A percentile compares a stretch with the other conserved stretches of the same genome.
Conservation (phyloP, 768 basidiomycete species). For the Roridomyces roridus region DNA sequence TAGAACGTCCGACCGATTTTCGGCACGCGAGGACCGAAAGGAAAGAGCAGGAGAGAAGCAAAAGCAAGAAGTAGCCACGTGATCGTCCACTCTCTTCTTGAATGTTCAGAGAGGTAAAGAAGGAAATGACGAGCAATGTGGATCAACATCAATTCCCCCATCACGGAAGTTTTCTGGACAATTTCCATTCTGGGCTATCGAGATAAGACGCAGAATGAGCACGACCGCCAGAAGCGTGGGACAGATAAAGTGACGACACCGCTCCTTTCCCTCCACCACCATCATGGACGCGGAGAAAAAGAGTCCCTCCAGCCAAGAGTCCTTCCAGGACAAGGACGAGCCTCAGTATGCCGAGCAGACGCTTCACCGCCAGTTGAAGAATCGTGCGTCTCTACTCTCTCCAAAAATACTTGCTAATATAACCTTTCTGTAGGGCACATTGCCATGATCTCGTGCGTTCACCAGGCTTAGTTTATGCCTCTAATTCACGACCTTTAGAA, state of each 20-base stretch:
- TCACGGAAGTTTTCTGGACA: no score
- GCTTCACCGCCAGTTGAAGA: constrained; percentile 22
- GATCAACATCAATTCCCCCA: no score
- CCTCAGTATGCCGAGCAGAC: constrained; percentile 23
- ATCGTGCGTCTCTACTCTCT: constrained; percentile 9
- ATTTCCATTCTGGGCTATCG: no score
- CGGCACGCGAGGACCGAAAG: no score
- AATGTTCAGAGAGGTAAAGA: no score
- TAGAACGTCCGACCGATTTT: no score
- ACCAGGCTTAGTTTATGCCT: neutral
- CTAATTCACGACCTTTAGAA: constrained; percentile 40
- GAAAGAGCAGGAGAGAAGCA: no score
- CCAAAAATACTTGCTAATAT: neutral
- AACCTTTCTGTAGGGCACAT: constrained; percentile 14
- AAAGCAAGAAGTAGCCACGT: no score
- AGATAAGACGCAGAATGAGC: no score
- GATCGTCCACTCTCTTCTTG: no score
- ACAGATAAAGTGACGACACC: neutral
- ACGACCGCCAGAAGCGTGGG: neutral
- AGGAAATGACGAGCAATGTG: no score
- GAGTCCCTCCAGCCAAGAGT: constrained; percentile 23
- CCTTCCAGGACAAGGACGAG: neutral
- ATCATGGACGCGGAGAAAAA: constrained; percentile 17
- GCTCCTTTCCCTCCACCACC: neutral
- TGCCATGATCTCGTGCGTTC: constrained; percentile 7